Evolutionary conservation across 495 filamentous ascomycete species (phyloP).

Genomic region (Trichocladium uniseriatum): DNA sequence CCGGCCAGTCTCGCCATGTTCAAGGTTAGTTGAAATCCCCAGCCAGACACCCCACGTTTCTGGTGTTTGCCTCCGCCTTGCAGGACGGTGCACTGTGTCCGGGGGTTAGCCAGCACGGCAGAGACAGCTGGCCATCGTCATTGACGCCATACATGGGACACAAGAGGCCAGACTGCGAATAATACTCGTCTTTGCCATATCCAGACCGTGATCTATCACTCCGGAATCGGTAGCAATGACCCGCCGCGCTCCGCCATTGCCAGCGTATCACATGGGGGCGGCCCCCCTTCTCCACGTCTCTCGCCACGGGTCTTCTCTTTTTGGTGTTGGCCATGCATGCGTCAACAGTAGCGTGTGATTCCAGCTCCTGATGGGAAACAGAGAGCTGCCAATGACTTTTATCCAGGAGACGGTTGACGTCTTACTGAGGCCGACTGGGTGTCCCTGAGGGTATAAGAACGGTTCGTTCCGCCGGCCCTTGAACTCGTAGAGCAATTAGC

Average conservation of each 20-base stretch:
- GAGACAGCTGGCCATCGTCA: constrained; percentile 2
- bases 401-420: not conserved
- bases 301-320: not conserved
- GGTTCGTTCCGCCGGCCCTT: not conserved
- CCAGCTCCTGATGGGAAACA: not conserved
- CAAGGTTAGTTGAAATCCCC: not conserved
- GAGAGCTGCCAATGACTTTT: not conserved
- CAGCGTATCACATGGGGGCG: constrained; percentile 7
- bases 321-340: not conserved
- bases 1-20: not conserved
- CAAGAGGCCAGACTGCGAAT: not conserved
- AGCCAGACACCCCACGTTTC: not conserved
- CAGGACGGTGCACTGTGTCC: constrained; percentile 1
- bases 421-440: not conserved
- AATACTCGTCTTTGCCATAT: not conserved
- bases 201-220: constrained; percentile 9
- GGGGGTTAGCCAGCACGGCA: not conserved
- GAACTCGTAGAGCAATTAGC: too few relatives aligned
- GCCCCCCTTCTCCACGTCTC: not conserved
- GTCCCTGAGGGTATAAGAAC: not conserved
- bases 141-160: constrained; percentile 2
- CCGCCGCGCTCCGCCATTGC: not conserved
- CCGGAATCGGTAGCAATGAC: not conserved
- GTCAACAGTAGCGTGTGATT: constrained; percentile 6
- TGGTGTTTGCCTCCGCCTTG: constrained; percentile 5